These are phyloP conservation scores for Harringtonia lauricola DNA, from an alignment of 2,329 filamentous ascomycete genomes.

Conservation along the genomic window DNA sequence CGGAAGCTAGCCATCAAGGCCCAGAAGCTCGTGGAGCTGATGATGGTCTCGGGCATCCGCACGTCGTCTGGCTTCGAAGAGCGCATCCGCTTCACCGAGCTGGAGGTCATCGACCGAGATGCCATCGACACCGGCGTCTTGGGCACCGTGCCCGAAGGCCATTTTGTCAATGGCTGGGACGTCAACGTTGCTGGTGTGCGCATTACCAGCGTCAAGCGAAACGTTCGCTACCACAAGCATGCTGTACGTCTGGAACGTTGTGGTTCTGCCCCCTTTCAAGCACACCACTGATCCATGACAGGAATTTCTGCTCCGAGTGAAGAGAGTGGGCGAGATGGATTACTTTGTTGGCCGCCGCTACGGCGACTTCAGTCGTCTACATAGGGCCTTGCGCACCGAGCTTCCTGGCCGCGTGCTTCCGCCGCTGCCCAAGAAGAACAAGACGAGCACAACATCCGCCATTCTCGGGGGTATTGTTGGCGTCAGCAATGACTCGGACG, in stretches of 20 bases:
- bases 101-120: slow-evolving; percentile 89
- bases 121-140: slow-evolving; percentile 86
- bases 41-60: slow-evolving; percentile 97
- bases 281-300: too few relatives aligned
- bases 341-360: slow-evolving; percentile 77
- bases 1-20: slow-evolving; percentile 86
- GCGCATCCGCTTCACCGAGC: slow-evolving; percentile 88
- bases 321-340: slow-evolving; percentile 63
- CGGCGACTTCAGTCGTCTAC: slow-evolving; percentile 72
- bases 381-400: slow-evolving; percentile 71
- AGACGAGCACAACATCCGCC: slow-evolving; percentile 55
- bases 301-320: slow-evolving; percentile 86
- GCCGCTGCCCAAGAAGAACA: slow-evolving; percentile 84
- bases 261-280: too few relatives aligned
- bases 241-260: too few relatives aligned
- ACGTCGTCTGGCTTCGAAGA: slow-evolving; percentile 97
- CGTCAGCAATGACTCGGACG: slow-evolving; percentile 62
- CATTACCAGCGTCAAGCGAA: slow-evolving; percentile 69
- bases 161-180: slow-evolving; percentile 93
- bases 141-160: slow-evolving; percentile 78
- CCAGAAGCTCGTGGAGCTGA: slow-evolving; percentile 91
- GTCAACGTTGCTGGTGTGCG: slow-evolving; percentile 89
- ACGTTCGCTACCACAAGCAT: slow-evolving; percentile 82
- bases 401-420: slow-evolving; percentile 85
- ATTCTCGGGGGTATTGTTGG: slow-evolving; percentile 41